Base-by-base conservation (phyloP, 768 basidiomycete genomes). In the Mycena venus region DNA sequence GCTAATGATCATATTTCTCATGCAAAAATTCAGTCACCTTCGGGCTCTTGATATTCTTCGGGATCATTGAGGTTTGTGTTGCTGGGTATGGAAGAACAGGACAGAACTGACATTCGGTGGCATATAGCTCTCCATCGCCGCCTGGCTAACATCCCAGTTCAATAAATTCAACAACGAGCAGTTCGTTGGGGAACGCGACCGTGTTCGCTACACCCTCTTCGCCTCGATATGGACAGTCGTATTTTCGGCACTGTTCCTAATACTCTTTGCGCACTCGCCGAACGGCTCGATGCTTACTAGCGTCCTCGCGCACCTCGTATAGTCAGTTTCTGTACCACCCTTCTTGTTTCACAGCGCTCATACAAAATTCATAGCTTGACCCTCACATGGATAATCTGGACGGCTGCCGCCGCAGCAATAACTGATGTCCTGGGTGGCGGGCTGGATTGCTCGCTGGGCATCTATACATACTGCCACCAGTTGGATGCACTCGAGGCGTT, bases 361-460 rank as follows among this genome's bases (percentile, higher is more conserved):
- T 7, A 49, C 12, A 27, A 27, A n/a, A n/a, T n/a, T 27, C 42
- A n/a, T 74, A 95, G 94, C 83, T 82, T 95, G 60, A 70, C 86
- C 60, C 17, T 95, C 23, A 94, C 94, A 1, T 95, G 94, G 93
- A 86, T 95, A 42, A 86, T 95, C 72, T 96, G 95, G 95, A 86
- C 90, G 3, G 91, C 94, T 0, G 94, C 88, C 2, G 93, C 94
- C 1, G 92, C 93, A 1, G 87, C 92, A 2, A 87, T 95, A 56
- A 95, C 95, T 1, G 83, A 89, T 23, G 82, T 88, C 29, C 85
- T 95, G 34, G 91, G 92, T 15, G 95, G 95, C 17, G 90, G 92
- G 12, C 80, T 94, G 68, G 91, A 94, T 79, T 96, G 94, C 91
- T 79, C 75, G 60, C 88, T 84, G 19, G 82, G 81, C 15, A 75